Base-by-base conservation (phyloP, 495 filamentous ascomycete species). In the Penicillium psychrofluorescens region DNA sequence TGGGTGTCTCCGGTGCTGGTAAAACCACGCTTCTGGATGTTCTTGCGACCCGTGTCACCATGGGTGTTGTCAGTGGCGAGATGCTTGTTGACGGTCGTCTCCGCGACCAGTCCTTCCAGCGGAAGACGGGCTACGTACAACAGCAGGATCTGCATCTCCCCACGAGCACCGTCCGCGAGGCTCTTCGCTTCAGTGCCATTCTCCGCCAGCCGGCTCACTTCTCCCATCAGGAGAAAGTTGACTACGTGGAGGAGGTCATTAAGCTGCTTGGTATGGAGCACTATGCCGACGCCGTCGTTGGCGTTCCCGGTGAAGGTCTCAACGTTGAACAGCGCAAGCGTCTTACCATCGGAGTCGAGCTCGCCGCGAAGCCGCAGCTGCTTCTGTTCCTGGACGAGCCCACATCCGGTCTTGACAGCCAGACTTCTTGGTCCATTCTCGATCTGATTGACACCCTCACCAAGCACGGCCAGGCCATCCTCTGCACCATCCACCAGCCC, bases 401-500 rank as follows among this genome's bases (percentile, higher is more conserved):
- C 30, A 92, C 88, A 13, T 91, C 87, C 27, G 88, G 88, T 68
- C 77, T 94, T 34, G 88, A 94, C 68, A 83, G 79, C 60, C 88
- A 95, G 54, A 95, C 88, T 10, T 90, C 90, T 15, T 96, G 86
- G 86, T 84, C 88, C 29, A 95, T 95, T 55, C 73, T 88, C 41
- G 77, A 83, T 60, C 78, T 95, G 27, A 78, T 96, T 11, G 80
- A 88, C 58, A 94, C 92, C 58, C 70, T 96, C 34, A 88, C 90
- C 42, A 83, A 88, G 64, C 84, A 80, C 55, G 90, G 90, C 11
- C 89, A 95, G 55, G 90, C 90, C 38, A 87, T 96, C 63, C 81
- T 96, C 7, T 94, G 88, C 66, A 96, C 90, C 8, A 96, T 98
- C 48, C 92, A 98, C 67, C 92, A 98, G 60, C 90, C 90, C 7